Evolutionary conservation across 2,329 filamentous ascomycete species (phyloP), one percentile per base, ranked within the genome.

Genomic region (Clarireedia monteithiana): DNA sequence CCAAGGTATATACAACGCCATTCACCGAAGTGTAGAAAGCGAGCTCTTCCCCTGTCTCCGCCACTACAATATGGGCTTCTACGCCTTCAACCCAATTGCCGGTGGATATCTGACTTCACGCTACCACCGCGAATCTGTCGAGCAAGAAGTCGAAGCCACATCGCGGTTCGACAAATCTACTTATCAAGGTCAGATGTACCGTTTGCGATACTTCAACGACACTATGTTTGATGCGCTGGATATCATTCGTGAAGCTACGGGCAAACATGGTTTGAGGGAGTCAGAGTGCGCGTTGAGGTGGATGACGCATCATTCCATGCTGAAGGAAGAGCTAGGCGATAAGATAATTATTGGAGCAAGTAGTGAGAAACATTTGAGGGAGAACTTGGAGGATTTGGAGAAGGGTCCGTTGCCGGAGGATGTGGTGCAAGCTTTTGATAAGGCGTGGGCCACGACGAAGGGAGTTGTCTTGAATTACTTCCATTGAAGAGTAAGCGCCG

Each of bases 231-330:
- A 84, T 53, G 86, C 89, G 2, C 73, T 94, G 38, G 75, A 78
- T 58, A 71, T 85, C 47, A 80, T 92, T 60, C 85, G 91, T 71
- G 74, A 77, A 5, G 86, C 84, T 0, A 79, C 82, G 1, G 73
- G 82, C 62, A 85, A 86, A 71, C 78, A 89, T 66, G 80, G 78
- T 1, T 68, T 91, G 60, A 84, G 81, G 2, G 72, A 89, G 68
- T 78, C 90, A 45, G 89, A 94, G 73, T 83, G 80, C n/a, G 88
- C 87, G 0, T 74, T 91, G 66, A 77, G 88, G 49, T 91, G 88
- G 87, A 69, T 78, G 53, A 78, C 81, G 42, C 85, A 91, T 68
- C 88, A 92, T 71, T 87, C 83, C 5, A 71, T 74, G 56, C 73
- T 85, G 34, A 75, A 74, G 58, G 67, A 79, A 61, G 75, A 72